A percentile compares a stretch with the other conserved stretches of the same genome.
Evolutionary conservation across 805 yeast genomes (phyloP).

Genomic region (Ascoidea tarda): DNA sequence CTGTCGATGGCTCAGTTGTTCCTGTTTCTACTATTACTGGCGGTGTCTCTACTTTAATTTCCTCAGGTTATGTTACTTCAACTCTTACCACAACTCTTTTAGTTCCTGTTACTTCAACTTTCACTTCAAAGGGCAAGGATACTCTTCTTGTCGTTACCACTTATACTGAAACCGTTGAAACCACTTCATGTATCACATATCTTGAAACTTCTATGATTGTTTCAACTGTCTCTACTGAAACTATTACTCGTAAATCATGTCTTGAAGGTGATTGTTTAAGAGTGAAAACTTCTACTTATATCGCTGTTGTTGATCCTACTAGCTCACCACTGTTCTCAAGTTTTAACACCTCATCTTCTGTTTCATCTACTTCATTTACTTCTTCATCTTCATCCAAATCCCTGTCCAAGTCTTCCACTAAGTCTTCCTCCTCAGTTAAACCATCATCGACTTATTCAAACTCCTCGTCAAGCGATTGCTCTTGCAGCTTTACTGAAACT

Average conservation of each 20-base stretch:
- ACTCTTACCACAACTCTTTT: constrained; percentile 9
- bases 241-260: constrained; percentile 9
- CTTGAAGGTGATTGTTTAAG: constrained; percentile 9
- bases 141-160: constrained; percentile 10
- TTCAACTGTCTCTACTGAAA: constrained; percentile 10
- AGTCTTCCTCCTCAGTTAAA: neutral
- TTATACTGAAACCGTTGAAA: constrained; percentile 7
- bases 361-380: too few species aligned
- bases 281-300: constrained; percentile 5
- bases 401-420: neutral
- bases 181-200: constrained; percentile 10
- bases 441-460: neutral
- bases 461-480: neutral
- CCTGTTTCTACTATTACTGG: constrained; percentile 7
- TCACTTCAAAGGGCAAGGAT: constrained; percentile 9
- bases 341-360: neutral
- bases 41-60: constrained; percentile 6
- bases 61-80: constrained; percentile 9
- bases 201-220: constrained; percentile 11
- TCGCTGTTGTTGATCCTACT: neutral
- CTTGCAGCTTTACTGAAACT: neutral
- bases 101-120: constrained; percentile 10
- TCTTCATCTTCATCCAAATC: neutral
- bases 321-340: neutral
- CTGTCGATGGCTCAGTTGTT: constrained; percentile 5